Evolutionary conservation across 2,329 filamentous ascomycete species (phyloP), one percentile per base, ranked within the genome.

Genomic region (Cladophialophora yegresii): DNA sequence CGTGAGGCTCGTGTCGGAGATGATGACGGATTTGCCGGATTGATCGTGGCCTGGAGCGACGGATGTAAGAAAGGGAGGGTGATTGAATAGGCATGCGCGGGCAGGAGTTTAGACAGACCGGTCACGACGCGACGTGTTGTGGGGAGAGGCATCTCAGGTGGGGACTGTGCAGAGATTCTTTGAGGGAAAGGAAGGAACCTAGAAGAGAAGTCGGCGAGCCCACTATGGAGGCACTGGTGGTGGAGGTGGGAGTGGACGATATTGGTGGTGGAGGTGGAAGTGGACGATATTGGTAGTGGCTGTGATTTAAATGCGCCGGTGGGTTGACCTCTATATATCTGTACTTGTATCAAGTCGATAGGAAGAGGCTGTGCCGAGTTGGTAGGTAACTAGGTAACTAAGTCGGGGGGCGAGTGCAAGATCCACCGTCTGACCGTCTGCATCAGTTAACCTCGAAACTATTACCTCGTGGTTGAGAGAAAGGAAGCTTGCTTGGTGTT

Each of bases 11-110:
- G 66, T 49, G 62, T 75, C 73, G 33, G 69, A 69, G 20, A 70
- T 67, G 53, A 74, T 70, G 40, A 73, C 70, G 30, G 73, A 69
- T 33, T 72, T 70, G 23, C 73, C 73, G 7, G 71, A 53, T 8
- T 54, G 30, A 58, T 69, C 67, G 64, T 74, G 72, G 61, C 72
- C 73, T 66, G 36, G 3, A 9, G 22, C n/a, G 51, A 57, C 4
- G 13, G 33, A 13, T 9, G 43, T 26, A 5, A 30, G 22, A 23
- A 30, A 26, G 33, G 32, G 54, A 3, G 30, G 40, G 23, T 12
- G 16, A 22, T 4, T 10, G 22, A 8, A n/a, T 12, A 9, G 28
- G 36, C 5, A n/a, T 43, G 3, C 26, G 26, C 26, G 60, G 23
- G 23, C 22, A 10, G 13, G 9, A 12, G 2, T 0, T 12, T 50